Base-by-base conservation (phyloP, 2,329 filamentous ascomycete genomes). In the Ophiocordyceps unilateralis region DNA sequence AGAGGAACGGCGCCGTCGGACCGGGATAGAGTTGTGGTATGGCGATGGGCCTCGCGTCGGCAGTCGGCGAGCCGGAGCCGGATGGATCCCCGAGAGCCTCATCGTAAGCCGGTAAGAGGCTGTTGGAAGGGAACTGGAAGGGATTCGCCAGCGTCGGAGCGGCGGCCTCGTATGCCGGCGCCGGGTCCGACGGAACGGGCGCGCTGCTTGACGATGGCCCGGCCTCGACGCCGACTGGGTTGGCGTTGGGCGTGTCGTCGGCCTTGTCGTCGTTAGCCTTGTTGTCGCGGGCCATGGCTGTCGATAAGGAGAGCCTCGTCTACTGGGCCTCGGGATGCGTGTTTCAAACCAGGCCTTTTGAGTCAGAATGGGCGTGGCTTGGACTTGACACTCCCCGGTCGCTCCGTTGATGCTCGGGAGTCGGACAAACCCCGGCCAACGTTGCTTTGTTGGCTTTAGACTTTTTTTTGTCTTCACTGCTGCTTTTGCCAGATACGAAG, bases 41-140 rank as follows among this genome's bases (percentile, higher is more conserved):
- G n/a, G 58, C 63, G 38, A 68, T 59, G 11, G 58, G 61, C 15
- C 38, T 36, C 8, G 50, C 53, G 20, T 9, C 10, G 36, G 6
- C 28, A 23, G 20, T 15, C 43, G 22, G 14, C 34, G 44, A 40
- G 20, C 44, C 15, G 43, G 42, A 24, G 41, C 43, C 5, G 21
- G 15, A 28, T 3, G 26, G 3, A 12, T 11, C 26, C 3, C 14
- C 15, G 7, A 17, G 7, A 2, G 32, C n/a, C 32, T 34, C 39
- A 14, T 46, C 44, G 42, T 61, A 65, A 1, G 57, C 41, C 0
- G 62, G 61, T 0, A 58, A 49, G 3, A 55, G 43, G 2, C 48
- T 45, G 23, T 55, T 52, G 0, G 54, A 44, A 1, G 64, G 64
- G 46, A 67, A 67, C 44, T 61, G 55, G 49, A 67, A 67, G 1